phyloP scores from a whole-genome alignment of 2,329 filamentous ascomycete species.

The Leptographium procerum region DNA sequence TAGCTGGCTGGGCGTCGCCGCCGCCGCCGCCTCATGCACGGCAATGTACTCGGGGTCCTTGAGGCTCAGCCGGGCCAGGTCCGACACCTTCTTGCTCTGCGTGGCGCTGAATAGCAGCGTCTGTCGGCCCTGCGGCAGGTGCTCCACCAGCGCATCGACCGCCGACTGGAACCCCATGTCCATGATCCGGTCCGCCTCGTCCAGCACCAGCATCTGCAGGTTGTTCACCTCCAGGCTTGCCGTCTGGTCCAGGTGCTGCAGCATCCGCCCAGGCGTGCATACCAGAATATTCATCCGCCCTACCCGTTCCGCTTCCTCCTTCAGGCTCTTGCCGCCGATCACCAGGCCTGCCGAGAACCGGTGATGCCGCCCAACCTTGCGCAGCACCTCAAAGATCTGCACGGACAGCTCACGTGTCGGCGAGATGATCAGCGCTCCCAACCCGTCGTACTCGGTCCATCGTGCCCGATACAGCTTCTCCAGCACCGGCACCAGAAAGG shows the following conservation, averaged over 20 bases:
- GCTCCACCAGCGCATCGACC: conserved; percentile 86
- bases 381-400: conserved; percentile 90
- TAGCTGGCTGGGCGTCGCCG: conserved; percentile 71
- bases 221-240: conserved; percentile 47
- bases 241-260: conserved; percentile 67
- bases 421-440: conserved; percentile 85
- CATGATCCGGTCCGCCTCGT: conserved; percentile 93
- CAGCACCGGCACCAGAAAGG: conserved; percentile 82
- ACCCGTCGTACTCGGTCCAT: conserved; percentile 83
- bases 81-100: conserved; percentile 87
- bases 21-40: conserved; percentile 71
- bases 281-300: conserved; percentile 94
- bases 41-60: conserved; percentile 90
- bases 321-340: conserved; percentile 84
- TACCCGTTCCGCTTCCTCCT: conserved; percentile 75
- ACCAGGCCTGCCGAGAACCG: conserved; percentile 85
- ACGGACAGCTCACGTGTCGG: conserved; percentile 92
- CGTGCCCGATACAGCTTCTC: conserved; percentile 83
- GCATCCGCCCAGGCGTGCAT: conserved; percentile 85
- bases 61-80: conserved; percentile 78
- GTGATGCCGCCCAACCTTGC: conserved; percentile 82
- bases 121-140: conserved; percentile 74
- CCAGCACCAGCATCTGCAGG: conserved; percentile 82
- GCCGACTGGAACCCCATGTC: conserved; percentile 93
- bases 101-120: conserved; percentile 94